phyloP scores from a whole-genome alignment of 2,329 filamentous ascomycete genomes.

The Trichoderma aggressivum region DNA sequence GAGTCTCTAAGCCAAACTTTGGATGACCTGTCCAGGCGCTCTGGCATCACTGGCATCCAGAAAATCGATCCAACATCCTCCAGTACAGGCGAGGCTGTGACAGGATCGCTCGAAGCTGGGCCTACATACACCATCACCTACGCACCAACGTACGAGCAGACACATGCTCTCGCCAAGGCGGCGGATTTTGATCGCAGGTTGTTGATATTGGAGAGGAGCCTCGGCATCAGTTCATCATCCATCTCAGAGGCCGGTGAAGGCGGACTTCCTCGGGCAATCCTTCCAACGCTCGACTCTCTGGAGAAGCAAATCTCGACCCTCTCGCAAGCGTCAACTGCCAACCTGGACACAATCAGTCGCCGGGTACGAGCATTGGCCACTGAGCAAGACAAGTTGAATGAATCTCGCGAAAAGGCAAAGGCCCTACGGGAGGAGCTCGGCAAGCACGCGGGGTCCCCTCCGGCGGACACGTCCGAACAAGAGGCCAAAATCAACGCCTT shows the following conservation, averaged over 20 bases:
- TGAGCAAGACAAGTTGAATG: conserved; percentile 70
- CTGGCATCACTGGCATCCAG: conserved; percentile 19
- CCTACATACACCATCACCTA: conserved; percentile 64
- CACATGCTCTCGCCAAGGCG: conserved; percentile 71
- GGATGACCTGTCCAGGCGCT: conserved; percentile 55
- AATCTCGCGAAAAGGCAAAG: conserved; percentile 61
- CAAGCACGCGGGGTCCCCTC: conserved; percentile 39
- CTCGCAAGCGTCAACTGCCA: conserved; percentile 66
- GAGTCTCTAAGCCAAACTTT: conserved; percentile 68
- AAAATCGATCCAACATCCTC: conserved; percentile 20
- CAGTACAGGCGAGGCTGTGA: conserved; percentile 23
- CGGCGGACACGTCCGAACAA: conserved; percentile 62
- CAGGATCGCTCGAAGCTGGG: neutral
- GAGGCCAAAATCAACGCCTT: conserved; percentile 85
- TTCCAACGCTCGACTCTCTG: conserved; percentile 77
- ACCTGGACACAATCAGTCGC: conserved; percentile 68
- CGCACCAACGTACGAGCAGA: conserved; percentile 61
- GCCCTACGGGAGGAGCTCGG: conserved; percentile 58
- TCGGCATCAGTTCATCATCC: conserved; percentile 72
- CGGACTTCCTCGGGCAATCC: conserved; percentile 62
- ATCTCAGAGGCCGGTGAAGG: conserved; percentile 60
- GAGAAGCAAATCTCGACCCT: conserved; percentile 77
- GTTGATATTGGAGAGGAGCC: conserved; percentile 70
- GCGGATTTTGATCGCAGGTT: conserved; percentile 86
- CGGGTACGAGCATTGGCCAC: conserved; percentile 66